phyloP scores from a whole-genome alignment of 306 rosid genomes.

The Fragaria nilgerrensis region DNA sequence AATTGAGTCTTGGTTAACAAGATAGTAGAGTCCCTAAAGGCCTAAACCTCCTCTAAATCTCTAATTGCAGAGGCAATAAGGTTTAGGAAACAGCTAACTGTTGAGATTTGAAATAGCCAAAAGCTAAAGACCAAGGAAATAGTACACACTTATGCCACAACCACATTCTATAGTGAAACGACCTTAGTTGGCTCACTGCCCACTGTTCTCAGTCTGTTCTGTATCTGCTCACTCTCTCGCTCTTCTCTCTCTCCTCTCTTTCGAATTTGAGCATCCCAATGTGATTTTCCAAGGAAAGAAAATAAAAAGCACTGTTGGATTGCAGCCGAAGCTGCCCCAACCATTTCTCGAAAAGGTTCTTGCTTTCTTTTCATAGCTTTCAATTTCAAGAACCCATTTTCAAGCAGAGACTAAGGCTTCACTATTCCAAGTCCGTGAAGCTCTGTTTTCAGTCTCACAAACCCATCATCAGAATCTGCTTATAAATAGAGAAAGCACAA shows the following conservation, averaged over 20 bases:
- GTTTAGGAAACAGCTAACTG: background rate
- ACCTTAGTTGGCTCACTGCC: constrained; percentile 56
- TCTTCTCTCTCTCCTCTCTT: background rate
- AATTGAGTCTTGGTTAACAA: no score
- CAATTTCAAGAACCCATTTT: constrained; percentile 10
- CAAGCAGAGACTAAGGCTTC: background rate
- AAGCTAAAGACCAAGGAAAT: constrained; percentile 7
- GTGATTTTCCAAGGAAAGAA: constrained; percentile 13
- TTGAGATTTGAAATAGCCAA: constrained; percentile 1
- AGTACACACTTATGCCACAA: constrained; percentile 21
- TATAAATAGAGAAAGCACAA: background rate
- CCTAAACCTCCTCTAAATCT: background rate
- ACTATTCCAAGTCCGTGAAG: constrained; percentile 10
- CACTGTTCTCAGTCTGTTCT: background rate
- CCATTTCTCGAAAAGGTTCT: constrained; percentile 4
- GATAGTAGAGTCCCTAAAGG: background rate
- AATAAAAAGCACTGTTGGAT: constrained; percentile 1
- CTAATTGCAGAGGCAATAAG: background rate
- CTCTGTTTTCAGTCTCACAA: background rate
- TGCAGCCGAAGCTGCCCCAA: constrained; percentile 23
- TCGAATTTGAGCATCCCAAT: constrained; percentile 88
- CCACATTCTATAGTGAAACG: constrained; percentile 59
- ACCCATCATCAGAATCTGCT: constrained; percentile 6
- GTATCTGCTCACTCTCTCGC: constrained; percentile 7
- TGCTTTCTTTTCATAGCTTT: constrained; percentile 15